Conservation (phyloP, 441 rosid species). For the Erodium texanum region DNA sequence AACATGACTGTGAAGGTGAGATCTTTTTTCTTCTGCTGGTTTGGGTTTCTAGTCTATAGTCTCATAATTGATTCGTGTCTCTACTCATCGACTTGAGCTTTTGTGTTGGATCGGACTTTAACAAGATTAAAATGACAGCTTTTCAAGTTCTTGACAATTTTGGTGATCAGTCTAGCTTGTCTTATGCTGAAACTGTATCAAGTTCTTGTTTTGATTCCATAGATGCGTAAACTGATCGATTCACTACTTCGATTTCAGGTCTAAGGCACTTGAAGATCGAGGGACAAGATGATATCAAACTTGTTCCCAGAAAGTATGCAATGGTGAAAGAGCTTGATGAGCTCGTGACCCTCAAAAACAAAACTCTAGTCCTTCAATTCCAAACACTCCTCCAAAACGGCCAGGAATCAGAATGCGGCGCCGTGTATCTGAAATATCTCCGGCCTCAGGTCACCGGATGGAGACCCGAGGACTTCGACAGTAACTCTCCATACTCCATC, state of each 20-base stretch:
- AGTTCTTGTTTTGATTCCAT: too few species aligned
- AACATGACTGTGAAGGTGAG: background rate
- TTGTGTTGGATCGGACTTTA: too few species aligned
- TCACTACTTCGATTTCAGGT: background rate
- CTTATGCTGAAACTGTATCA: too few species aligned
- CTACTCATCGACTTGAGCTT: too few species aligned
- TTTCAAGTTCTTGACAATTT: too few species aligned
- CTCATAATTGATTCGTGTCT: too few species aligned
- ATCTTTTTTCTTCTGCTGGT: background rate
- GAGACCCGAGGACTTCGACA: constrained; percentile 14
- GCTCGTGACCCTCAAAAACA: background rate
- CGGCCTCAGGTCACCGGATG: constrained; percentile 18
- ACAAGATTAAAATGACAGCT: too few species aligned
- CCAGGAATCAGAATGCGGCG: background rate
- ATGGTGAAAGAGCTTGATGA: background rate
- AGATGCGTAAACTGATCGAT: background rate
- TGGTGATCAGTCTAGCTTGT: too few species aligned
- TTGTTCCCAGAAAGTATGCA: background rate
- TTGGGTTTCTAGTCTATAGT: too few species aligned
- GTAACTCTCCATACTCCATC: constrained; percentile 16
- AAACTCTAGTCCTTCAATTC: background rate
- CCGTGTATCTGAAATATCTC: background rate
- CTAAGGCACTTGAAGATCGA: background rate
- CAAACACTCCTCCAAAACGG: background rate
- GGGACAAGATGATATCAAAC: background rate